A percentile compares a stretch with the other conserved stretches of the same genome.
Evolutionary conservation across 495 filamentous ascomycete species (phyloP).

Genomic region (Usnea hakonensis): DNA sequence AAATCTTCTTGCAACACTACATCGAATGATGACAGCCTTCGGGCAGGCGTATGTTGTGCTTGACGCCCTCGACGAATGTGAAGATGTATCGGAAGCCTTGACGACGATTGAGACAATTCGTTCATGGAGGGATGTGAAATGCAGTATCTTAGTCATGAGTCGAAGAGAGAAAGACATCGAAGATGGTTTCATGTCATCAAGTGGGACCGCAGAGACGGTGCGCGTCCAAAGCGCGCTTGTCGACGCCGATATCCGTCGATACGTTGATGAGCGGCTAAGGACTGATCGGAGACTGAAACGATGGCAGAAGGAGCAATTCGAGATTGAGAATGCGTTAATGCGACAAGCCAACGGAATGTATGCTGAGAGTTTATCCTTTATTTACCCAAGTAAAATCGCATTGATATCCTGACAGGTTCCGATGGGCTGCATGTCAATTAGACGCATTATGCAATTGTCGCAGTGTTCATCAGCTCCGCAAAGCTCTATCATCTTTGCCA

Average conservation of each 20-base stretch:
- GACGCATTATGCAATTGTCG: conserved; percentile 24
- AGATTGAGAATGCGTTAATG: not conserved
- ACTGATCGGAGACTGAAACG: not conserved
- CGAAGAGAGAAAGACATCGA: too few species aligned
- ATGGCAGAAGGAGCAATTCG: not conserved
- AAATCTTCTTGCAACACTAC: not conserved
- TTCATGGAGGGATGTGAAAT: too few species aligned
- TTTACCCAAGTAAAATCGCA: too few species aligned
- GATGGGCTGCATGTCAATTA: conserved; percentile 36
- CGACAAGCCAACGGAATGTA: conserved; percentile 16
- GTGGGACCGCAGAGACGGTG: not conserved
- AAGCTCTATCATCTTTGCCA: conserved; percentile 29
- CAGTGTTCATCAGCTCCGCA: conserved; percentile 26
- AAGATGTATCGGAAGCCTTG: too few species aligned
- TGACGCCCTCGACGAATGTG: conserved; percentile 29
- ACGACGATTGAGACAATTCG: too few species aligned
- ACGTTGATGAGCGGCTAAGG: not conserved
- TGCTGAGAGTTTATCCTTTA: not conserved
- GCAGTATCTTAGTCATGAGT: too few species aligned
- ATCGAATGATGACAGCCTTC: not conserved
- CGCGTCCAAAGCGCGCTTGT: not conserved
- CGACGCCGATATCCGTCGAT: not conserved
- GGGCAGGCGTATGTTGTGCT: conserved; percentile 16
- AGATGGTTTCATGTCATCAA: too few species aligned
- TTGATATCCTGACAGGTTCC: conserved; percentile 28